Evolutionary conservation across 306 rosid species (phyloP).

Genomic region (Ormosia emarginata): DNA sequence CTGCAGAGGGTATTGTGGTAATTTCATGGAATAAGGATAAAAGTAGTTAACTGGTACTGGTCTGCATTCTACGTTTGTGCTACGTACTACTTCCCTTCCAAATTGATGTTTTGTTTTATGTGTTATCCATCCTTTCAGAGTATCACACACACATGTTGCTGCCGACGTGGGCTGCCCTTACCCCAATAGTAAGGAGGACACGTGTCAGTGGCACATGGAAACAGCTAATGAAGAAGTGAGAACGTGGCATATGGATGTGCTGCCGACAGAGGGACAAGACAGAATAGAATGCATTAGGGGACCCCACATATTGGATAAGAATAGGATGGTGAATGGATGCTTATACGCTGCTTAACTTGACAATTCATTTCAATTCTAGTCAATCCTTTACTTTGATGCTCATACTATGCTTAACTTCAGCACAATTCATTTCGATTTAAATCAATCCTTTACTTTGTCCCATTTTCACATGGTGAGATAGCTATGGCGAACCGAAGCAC

Average conservation of each 20-base stretch:
- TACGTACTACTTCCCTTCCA: not conserved
- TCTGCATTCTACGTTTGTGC: not conserved
- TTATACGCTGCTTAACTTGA: not conserved
- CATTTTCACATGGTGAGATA: not conserved
- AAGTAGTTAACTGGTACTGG: not conserved
- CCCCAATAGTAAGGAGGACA: not conserved
- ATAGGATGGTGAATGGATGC: not conserved
- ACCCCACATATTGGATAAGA: not conserved
- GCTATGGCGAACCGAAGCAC: not conserved
- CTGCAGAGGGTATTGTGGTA: not conserved
- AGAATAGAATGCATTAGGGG: not conserved
- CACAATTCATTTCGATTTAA: not conserved
- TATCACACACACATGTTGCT: not conserved
- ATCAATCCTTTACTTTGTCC: not conserved
- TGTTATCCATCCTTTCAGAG: not conserved
- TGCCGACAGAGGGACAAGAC: constrained; percentile 27
- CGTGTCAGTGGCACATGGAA: not conserved
- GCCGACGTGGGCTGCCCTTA: not conserved
- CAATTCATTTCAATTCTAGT: not conserved
- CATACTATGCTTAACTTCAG: not conserved
- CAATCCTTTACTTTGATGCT: not conserved
- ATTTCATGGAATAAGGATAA: not conserved
- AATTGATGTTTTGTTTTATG: not conserved
- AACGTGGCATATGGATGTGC: not conserved
- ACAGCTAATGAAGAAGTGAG: not conserved